These are phyloP conservation scores for Candida sp. DNA, from an alignment of 1,139 yeast species.

Conservation along the genomic window DNA sequence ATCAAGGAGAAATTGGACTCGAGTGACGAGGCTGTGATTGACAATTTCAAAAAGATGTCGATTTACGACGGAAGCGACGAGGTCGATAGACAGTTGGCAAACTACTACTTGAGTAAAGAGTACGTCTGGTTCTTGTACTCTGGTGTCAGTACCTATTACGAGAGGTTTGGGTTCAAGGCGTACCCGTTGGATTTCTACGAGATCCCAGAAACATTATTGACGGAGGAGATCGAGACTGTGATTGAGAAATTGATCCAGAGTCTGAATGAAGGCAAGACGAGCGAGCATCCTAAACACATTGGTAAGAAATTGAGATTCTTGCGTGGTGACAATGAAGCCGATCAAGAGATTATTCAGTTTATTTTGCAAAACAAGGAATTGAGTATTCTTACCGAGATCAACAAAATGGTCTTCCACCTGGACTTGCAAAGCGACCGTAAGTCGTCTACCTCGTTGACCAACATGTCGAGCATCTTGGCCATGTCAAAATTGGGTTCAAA, in stretches of 20 bases:
- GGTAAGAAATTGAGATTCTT: slow-evolving; percentile 39
- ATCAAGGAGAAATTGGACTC: slow-evolving; percentile 26
- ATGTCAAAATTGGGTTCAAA: slow-evolving; percentile 27
- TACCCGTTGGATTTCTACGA: slow-evolving; percentile 41
- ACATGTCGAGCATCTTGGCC: slow-evolving; percentile 28
- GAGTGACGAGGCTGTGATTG: slow-evolving; percentile 25
- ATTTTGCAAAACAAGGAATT: slow-evolving; percentile 41
- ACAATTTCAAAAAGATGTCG: slow-evolving; percentile 38
- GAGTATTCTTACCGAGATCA: slow-evolving; percentile 41
- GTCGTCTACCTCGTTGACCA: slow-evolving; percentile 41
- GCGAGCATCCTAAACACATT: slow-evolving; percentile 2
- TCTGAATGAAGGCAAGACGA: slow-evolving; percentile 11
- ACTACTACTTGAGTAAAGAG: slow-evolving; percentile 38
- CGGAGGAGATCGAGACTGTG: slow-evolving; percentile 21
- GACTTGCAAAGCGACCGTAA: slow-evolving; percentile 38
- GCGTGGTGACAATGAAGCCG: slow-evolving; percentile 26
- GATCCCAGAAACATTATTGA: slow-evolving; percentile 29
- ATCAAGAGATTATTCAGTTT: slow-evolving; percentile 33
- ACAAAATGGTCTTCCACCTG: slow-evolving; percentile 36
- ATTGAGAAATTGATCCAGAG: slow-evolving; percentile 25
- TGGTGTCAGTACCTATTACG: slow-evolving; percentile 35
- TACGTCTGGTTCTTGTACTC: slow-evolving; percentile 47
- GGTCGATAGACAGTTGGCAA: slow-evolving; percentile 36
- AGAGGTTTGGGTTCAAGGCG: slow-evolving; percentile 42
- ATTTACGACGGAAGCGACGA: slow-evolving; percentile 23